These are phyloP conservation scores for Colletotrichum cereale DNA, from an alignment of 2,329 filamentous ascomycete species.

Conservation along the genomic window DNA sequence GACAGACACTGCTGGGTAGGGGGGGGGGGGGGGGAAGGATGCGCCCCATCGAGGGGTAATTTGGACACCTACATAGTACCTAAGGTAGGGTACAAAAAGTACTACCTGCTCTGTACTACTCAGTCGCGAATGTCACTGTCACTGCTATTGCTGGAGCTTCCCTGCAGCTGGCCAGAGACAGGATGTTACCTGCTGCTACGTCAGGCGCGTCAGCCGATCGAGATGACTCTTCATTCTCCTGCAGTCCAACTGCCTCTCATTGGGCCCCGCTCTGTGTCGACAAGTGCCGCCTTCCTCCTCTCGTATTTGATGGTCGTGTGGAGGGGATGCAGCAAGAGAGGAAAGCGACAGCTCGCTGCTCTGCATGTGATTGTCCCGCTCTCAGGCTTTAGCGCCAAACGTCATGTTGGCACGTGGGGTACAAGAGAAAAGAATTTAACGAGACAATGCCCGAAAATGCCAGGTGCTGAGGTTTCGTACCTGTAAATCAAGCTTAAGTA, in stretches of 20 bases:
- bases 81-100: too few species aligned
- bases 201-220: slow-evolving; percentile 27
- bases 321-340: not conserved
- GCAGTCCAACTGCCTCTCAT: not conserved
- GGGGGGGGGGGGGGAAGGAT: not conserved
- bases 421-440: not conserved
- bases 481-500: slow-evolving; percentile 30
- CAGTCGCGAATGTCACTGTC: slow-evolving; percentile 4
- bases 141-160: slow-evolving; percentile 19
- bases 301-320: not conserved
- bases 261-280: not conserved
- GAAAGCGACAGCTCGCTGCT: not conserved
- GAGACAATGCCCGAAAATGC: slow-evolving; percentile 13
- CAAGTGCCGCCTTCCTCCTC: not conserved
- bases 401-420: slow-evolving; percentile 32
- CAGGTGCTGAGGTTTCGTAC: slow-evolving; percentile 7
- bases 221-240: not conserved
- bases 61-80: too few species aligned
- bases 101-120: not conserved
- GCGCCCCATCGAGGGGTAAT: not conserved
- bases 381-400: slow-evolving; percentile 23
- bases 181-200: slow-evolving; percentile 19
- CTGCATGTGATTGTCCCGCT: slow-evolving; percentile 25
- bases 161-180: slow-evolving; percentile 1
- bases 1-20: slow-evolving; percentile 19